Evolutionary conservation across 495 filamentous ascomycete genomes (phyloP).

Genomic region (Thermothielavioides terrestris): DNA sequence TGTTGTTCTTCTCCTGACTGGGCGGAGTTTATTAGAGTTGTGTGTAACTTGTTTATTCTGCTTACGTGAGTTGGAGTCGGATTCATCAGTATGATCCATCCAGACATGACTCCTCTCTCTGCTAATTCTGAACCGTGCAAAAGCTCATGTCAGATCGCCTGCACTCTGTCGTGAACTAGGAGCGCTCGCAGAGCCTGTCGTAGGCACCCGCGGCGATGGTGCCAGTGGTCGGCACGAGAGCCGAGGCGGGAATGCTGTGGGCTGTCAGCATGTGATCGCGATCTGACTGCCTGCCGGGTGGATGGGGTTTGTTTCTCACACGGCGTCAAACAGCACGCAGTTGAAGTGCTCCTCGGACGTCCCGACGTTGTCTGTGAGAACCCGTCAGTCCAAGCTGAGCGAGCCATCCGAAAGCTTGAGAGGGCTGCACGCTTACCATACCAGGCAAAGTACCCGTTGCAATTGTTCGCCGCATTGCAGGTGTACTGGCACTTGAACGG

Average conservation of each 20-base stretch:
- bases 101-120: too few species aligned
- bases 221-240: constrained; percentile 12
- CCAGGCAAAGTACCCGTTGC: constrained; percentile 25
- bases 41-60: too few species aligned
- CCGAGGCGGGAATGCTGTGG: constrained; percentile 14
- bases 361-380: constrained; percentile 9
- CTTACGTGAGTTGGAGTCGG: too few species aligned
- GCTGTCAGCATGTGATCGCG: not conserved
- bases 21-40: too few species aligned
- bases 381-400: not conserved
- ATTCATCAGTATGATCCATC: too few species aligned
- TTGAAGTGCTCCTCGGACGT: constrained; percentile 16
- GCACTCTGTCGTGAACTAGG: not conserved
- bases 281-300: too few species aligned
- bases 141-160: not conserved
- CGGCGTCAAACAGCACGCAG: constrained; percentile 27
- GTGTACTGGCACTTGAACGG: constrained; percentile 31
- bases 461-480: constrained; percentile 23
- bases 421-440: constrained; percentile 18
- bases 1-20: not conserved
- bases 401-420: not conserved
- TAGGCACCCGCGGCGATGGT: constrained; percentile 21
- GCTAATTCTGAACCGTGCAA: too few species aligned
- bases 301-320: constrained; percentile 19
- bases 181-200: constrained; percentile 15